Evolutionary conservation across 2,329 filamentous ascomycete species (phyloP).

Genomic region (Whalleya microplaca): DNA sequence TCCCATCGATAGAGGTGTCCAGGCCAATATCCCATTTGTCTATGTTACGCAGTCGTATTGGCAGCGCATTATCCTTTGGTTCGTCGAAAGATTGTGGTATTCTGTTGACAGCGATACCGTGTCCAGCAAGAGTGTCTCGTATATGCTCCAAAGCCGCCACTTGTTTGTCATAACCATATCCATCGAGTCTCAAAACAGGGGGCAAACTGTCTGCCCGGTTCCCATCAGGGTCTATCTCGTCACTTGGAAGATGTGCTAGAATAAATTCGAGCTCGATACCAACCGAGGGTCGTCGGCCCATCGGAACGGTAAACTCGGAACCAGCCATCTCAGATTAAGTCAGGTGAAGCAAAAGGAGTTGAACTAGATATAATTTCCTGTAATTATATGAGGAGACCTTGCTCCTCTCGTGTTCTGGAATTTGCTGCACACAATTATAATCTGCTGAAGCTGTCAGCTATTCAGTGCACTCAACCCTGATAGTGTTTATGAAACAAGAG

Average conservation of each 20-base stretch:
- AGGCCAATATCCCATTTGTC: conserved; percentile 24
- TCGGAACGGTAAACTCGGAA: conserved; percentile 20
- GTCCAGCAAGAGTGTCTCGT: conserved; percentile 16
- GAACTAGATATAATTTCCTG: neutral
- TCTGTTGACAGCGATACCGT: conserved; percentile 23
- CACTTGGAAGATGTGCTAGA: conserved; percentile 23
- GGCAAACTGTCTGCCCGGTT: conserved; percentile 22
- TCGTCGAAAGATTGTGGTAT: neutral
- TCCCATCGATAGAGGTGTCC: conserved; percentile 10
- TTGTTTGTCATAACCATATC: too few relatives aligned
- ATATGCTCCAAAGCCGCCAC: conserved; percentile 9
- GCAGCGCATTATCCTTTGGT: neutral
- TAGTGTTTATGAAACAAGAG: too few relatives aligned
- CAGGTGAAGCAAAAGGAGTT: neutral
- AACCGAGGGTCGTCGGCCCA: conserved; percentile 29
- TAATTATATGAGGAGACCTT: neutral
- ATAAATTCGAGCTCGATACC: conserved; percentile 36
- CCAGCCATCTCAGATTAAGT: conserved; percentile 6
- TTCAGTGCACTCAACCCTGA: neutral
- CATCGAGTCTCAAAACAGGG: conserved; percentile 29
- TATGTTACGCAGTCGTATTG: conserved; percentile 7
- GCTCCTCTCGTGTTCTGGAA: neutral
- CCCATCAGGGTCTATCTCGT: conserved; percentile 29
- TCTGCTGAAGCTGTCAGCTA: too few relatives aligned
- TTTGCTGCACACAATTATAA: neutral